Base-by-base conservation (phyloP, 2,329 filamentous ascomycete species). In the Rhinocladiella mackenziei region DNA sequence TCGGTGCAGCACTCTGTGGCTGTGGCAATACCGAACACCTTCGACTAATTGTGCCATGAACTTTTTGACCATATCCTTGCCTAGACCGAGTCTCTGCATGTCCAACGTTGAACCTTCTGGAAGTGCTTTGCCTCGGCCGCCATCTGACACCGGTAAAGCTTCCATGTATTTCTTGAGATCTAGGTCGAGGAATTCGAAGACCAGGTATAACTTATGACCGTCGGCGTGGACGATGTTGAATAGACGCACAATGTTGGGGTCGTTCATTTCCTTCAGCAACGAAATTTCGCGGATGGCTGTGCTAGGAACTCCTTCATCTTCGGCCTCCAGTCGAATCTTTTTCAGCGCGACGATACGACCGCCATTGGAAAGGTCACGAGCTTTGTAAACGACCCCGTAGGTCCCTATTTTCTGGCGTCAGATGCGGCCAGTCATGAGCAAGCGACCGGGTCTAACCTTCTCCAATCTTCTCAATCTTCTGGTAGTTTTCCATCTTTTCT, bases 91-190 rank as follows among this genome's bases (percentile, higher is more conserved):
- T 49, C 77, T 74, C 62, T 77, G 73, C 43, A 86, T 69, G 42
- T 78, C 75, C 38, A 78, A 64, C 15, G 77, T 78, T 33, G 83
- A 78, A 36, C 86, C 86, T 56, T 91, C 86, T 6, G 89, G 89
- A 38, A 95, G 73, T 30, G 87, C 78, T 71, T 89, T 92, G 59
- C 87, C 88, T 48, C 88, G 81, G 29, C 88, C 88, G 56, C 88
- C 88, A 60, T 94, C 86, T 60, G 76, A 83, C 46, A 91, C 81
- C 3, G 88, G 88, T 31, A 94, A 76, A 5, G 88, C 79, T 67
- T 95, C 89, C 88, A 95, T 95, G 68, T 94, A 95, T 67, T 94
- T 94, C 73, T 95, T 95, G 58, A 95, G 73, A 60, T 95, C 89
- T 45, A 91, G 76, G 61, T 94, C 89, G 56, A 95, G 83, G 67